Percentiles rank a stretch among this genome's conserved stretches.
Conservation (phyloP, 2,329 filamentous ascomycete species). For the Lecanicillium sp. region DNA sequence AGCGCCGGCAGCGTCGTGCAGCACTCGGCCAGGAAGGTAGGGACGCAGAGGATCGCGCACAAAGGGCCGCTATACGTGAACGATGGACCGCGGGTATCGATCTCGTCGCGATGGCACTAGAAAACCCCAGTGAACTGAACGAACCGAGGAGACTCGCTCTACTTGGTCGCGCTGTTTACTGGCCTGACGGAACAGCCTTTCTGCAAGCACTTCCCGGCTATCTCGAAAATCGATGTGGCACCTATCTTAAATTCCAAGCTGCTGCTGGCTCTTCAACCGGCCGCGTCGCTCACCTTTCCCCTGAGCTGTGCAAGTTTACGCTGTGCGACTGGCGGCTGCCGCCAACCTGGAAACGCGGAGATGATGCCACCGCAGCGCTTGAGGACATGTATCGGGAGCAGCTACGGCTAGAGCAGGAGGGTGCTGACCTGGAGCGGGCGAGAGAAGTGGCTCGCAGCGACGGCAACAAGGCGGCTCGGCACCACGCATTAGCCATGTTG, state of each 20-base stretch:
- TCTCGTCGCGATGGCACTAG: not conserved
- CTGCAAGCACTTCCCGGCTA: not conserved
- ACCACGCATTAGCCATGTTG: not conserved
- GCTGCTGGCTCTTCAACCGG: not conserved
- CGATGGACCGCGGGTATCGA: not conserved
- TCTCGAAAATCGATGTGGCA: not conserved
- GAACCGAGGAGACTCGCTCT: not conserved
- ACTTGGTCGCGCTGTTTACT: not conserved
- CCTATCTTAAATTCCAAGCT: not conserved
- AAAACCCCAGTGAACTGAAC: not conserved
- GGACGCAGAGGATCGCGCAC: not conserved
- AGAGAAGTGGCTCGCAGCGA: not conserved
- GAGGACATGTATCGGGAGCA: not conserved
- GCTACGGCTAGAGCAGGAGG: not conserved
- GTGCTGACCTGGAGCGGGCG: not conserved
- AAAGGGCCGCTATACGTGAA: not conserved
- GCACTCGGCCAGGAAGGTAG: not conserved
- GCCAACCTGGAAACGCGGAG: not conserved
- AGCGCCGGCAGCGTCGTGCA: not conserved
- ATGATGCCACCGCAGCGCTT: not conserved
- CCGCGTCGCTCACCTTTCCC: not conserved
- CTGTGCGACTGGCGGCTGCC: not conserved
- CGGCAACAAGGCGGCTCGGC: not conserved
- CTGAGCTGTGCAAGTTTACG: not conserved
- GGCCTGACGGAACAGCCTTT: not conserved